Evolutionary conservation across 306 rosid species (phyloP), one percentile per base, ranked within the genome.

Genomic region (Dryas alaskensis): DNA sequence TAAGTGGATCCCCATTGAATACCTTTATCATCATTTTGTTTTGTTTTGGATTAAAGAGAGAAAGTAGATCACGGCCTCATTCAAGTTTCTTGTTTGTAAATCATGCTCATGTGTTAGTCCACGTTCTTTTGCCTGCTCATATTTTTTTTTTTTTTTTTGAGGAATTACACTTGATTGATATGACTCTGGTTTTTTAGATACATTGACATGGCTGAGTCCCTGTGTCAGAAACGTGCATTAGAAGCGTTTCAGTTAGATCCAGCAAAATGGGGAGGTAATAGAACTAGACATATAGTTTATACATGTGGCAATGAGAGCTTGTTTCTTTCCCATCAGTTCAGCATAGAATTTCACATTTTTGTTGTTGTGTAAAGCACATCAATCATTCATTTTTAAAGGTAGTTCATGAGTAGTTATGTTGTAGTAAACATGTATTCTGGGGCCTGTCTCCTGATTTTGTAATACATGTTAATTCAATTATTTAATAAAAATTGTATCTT

Each of bases 231-330:
- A 79, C 97, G 97, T 16, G 97, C 98, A 10, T 61, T 93, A 10
- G 96, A 86, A 84, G 81, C 98, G 80, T 93, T 91, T 81, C 61
- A 71, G 69, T 82, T 93, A 82, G 98, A 93, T 86, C 96, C 97
- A 4, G 89, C 88, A 50, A 89, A 89, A 81, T 93, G 98, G 98
- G 98, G 98, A 89, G 98, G 97, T 93, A 81, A 47, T 55, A 51
- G 40, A 54, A 40, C 53, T 44, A 63, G 13, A n/a, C 19, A 52
- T 51, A 68, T 59, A 11, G 27, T 58, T 55, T 60, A 13, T 67
- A 49, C 48, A 39, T 14, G 51, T 10, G 3, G 13, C 16, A 49
- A 42, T 48, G 12, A 10, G 2, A 58, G 70, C 61, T 12, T 39
- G 49, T 62, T 13, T 46, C 72, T 58, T 58, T 11, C 53, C 16